A percentile compares a stretch with the other conserved stretches of the same genome.
These are phyloP conservation scores for Pestalotiopsis sp. DNA, from an alignment of 2,329 filamentous ascomycete species.

Conservation along the genomic window DNA sequence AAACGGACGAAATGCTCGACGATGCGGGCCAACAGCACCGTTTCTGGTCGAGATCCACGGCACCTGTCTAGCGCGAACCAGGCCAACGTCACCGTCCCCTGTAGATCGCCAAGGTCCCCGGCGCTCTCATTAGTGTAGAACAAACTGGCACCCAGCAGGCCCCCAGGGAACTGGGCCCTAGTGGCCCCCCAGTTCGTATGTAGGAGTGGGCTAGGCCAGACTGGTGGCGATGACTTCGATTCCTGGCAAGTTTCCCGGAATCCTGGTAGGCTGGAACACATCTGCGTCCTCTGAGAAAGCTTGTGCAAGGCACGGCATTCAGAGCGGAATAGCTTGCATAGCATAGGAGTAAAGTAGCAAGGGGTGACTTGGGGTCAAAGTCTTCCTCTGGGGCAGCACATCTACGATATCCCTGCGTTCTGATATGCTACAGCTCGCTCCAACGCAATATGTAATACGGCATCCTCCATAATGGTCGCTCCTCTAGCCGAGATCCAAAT, in stretches of 20 bases:
- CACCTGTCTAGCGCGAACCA: constrained; percentile 1
- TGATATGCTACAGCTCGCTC: background rate
- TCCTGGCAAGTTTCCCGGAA: background rate
- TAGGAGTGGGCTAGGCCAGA: background rate
- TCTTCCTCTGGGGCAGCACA: background rate
- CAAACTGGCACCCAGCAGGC: background rate
- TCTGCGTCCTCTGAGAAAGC: background rate
- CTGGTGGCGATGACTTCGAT: background rate
- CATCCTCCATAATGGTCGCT: background rate
- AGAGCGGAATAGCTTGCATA: background rate
- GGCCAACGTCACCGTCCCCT: constrained; percentile 11
- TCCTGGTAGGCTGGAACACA: background rate
- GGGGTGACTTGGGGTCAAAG: background rate
- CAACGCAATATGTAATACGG: background rate
- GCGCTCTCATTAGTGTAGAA: background rate
- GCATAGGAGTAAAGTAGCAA: background rate
- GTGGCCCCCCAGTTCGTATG: too few relatives aligned
- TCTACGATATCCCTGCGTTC: background rate
- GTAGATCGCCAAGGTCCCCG: background rate
- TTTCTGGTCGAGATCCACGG: constrained; percentile 5
- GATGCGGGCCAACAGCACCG: background rate
- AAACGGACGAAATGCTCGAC: background rate
- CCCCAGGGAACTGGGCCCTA: too few relatives aligned
- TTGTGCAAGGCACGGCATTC: background rate
- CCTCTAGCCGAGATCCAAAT: background rate